Conservation (phyloP, 2,329 filamentous ascomycete species). For the Mariannaea elegans region DNA sequence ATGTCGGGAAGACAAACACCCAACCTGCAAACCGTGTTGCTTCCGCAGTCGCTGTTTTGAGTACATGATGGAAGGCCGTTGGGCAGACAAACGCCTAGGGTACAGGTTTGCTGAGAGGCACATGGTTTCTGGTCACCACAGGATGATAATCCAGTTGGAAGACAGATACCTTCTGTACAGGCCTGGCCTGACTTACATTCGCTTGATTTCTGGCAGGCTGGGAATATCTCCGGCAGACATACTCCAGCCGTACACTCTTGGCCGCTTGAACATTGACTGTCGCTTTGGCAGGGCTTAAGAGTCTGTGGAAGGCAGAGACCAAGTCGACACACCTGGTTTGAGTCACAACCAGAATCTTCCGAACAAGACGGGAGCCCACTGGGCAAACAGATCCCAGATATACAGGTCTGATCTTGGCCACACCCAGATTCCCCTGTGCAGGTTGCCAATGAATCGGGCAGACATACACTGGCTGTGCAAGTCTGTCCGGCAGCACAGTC, state of each 20-base stretch:
- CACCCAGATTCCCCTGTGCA: background rate
- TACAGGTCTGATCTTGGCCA: background rate
- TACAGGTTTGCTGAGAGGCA: background rate
- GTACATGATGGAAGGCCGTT: background rate
- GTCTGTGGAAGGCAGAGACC: constrained; percentile 4
- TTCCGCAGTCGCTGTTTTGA: background rate
- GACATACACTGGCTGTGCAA: constrained; percentile 5
- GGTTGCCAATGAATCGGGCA: background rate
- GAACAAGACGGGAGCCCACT: background rate
- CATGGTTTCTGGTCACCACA: background rate
- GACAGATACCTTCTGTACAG: background rate
- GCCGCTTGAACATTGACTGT: background rate
- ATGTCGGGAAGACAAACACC: constrained; percentile 1
- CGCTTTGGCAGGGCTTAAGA: background rate
- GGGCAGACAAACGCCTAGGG: background rate
- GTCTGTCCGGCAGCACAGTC: constrained; percentile 2
- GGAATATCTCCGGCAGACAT: background rate
- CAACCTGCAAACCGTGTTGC: background rate
- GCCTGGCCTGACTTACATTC: background rate
- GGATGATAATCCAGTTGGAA: background rate
- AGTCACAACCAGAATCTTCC: background rate
- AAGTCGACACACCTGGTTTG: background rate
- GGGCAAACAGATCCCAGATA: constrained; percentile 3
- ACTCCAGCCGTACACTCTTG: constrained; percentile 5
- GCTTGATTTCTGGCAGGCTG: background rate